Percentiles rank a stretch among this genome's conserved stretches.
Conservation (phyloP, 2,329 filamentous ascomycete genomes). For the Elsinoe batatas region DNA sequence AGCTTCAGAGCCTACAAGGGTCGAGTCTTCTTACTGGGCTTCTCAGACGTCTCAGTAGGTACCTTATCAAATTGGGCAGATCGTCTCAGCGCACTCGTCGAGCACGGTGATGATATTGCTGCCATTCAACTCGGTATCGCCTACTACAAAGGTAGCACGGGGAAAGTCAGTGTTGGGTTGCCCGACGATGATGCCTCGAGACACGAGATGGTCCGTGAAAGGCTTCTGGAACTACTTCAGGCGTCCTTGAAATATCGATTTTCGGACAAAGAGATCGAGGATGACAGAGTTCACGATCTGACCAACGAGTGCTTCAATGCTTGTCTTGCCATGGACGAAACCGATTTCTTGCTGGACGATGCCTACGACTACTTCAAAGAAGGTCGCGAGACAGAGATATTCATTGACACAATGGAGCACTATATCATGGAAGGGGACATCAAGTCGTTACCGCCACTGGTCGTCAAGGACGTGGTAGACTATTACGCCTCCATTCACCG, state of each 20-base stretch:
- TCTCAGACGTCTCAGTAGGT: slow-evolving; percentile 84
- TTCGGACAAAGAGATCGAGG: slow-evolving; percentile 44
- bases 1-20: slow-evolving; percentile 95
- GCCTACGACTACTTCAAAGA: slow-evolving; percentile 88
- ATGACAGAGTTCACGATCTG: slow-evolving; percentile 62
- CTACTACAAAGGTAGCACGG: slow-evolving; percentile 84
- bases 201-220: slow-evolving; percentile 76
- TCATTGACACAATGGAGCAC: slow-evolving; percentile 79
- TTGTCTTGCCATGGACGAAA: slow-evolving; percentile 65
- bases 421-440: slow-evolving; percentile 75
- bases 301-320: slow-evolving; percentile 62
- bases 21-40: slow-evolving; percentile 82
- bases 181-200: slow-evolving; percentile 70
- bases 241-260: slow-evolving; percentile 89
- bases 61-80: slow-evolving; percentile 96
- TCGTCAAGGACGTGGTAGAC: slow-evolving; percentile 75
- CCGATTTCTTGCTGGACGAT: slow-evolving; percentile 81
- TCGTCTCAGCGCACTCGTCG: slow-evolving; percentile 84
- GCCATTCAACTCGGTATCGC: slow-evolving; percentile 84
- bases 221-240: slow-evolving; percentile 83
- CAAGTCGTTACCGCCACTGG: slow-evolving; percentile 63
- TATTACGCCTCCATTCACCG: slow-evolving; percentile 70
- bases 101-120: slow-evolving; percentile 88
- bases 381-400: slow-evolving; percentile 59
- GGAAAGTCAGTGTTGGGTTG: slow-evolving; percentile 86